A percentile compares a stretch with the other conserved stretches of the same genome.
Conservation (phyloP, 768 basidiomycete species). For the Lentinula detonsa region DNA sequence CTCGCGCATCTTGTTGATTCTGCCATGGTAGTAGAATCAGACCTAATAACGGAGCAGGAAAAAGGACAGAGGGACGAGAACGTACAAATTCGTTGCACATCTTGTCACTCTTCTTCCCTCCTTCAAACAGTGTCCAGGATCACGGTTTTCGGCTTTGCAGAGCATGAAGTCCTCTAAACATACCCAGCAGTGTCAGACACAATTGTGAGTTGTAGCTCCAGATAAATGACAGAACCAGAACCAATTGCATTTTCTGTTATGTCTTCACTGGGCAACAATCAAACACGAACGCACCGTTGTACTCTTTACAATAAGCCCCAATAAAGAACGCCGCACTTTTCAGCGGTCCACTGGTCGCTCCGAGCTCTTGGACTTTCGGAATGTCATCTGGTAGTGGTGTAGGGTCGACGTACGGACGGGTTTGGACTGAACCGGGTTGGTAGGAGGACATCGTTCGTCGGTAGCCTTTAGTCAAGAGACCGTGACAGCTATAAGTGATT, state of each 20-base stretch:
- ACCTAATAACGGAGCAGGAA: not conserved
- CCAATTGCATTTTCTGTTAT: not conserved
- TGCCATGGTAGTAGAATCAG: conserved; percentile 21
- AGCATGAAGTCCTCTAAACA: conserved; percentile 88
- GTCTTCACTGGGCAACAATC: not conserved
- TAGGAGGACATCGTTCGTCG: conserved; percentile 43
- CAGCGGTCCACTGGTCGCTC: conserved; percentile 84
- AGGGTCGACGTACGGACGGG: conserved; percentile 52
- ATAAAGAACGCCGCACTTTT: conserved; percentile 98
- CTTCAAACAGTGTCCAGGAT: conserved; percentile 90
- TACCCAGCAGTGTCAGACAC: not conserved
- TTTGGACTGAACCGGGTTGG: conserved; percentile 40
- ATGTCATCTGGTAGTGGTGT: conserved; percentile 57
- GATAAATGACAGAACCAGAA: not conserved
- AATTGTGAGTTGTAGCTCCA: not conserved
- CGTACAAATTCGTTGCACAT: conserved; percentile 91
- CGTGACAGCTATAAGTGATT: too few species aligned
- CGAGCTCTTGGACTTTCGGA: conserved; percentile 85
- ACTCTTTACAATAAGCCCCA: conserved; percentile 92
- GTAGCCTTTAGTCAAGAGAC: too few species aligned
- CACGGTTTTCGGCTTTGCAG: conserved; percentile 88
- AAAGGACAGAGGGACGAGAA: conserved; percentile 12
- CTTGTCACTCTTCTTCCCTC: conserved; percentile 95
- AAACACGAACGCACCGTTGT: conserved; percentile 69
- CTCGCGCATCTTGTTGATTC: conserved; percentile 90